These are phyloP conservation scores for Amanita muscaria DNA, from an alignment of 768 basidiomycete species.

Conservation along the genomic window DNA sequence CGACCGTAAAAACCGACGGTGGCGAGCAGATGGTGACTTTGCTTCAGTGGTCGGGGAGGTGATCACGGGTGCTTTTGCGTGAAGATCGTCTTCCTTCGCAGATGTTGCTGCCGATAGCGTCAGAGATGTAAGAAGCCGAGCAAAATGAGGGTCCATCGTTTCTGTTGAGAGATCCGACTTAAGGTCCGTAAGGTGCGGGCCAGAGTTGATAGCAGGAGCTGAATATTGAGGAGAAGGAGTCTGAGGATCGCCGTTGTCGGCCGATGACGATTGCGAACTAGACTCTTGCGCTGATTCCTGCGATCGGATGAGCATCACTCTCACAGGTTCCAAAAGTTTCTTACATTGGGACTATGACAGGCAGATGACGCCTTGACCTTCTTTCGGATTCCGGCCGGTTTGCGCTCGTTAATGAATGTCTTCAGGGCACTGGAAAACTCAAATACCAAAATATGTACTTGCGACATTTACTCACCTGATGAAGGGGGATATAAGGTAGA, in stretches of 20 bases:
- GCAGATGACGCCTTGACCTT: constrained; percentile 20
- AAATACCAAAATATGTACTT: constrained; percentile 7
- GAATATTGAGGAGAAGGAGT: constrained; percentile 56
- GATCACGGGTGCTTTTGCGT: neutral
- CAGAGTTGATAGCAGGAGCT: constrained; percentile 27
- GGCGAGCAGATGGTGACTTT: neutral
- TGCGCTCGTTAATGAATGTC: constrained; percentile 56
- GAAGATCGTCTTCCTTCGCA: neutral
- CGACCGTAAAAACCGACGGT: neutral
- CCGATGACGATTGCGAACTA: constrained; percentile 58
- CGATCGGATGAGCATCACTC: constrained; percentile 9
- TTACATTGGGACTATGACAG: constrained; percentile 7
- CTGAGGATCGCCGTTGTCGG: constrained; percentile 51
- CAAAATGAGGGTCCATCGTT: constrained; percentile 61
- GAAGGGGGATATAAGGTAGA: constrained; percentile 93
- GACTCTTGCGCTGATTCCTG: constrained; percentile 45
- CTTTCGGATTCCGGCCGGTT: constrained; percentile 39
- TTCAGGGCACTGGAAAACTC: constrained; percentile 43
- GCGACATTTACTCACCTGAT: constrained; percentile 49
- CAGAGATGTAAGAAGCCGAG: constrained; percentile 53
- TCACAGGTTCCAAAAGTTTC: constrained; percentile 2
- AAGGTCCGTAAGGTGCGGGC: constrained; percentile 24
- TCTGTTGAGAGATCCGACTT: constrained; percentile 22
- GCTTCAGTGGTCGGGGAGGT: neutral
- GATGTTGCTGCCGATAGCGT: constrained; percentile 42